Conservation (phyloP, 2,329 filamentous ascomycete species). For the Xylariales sp. region DNA sequence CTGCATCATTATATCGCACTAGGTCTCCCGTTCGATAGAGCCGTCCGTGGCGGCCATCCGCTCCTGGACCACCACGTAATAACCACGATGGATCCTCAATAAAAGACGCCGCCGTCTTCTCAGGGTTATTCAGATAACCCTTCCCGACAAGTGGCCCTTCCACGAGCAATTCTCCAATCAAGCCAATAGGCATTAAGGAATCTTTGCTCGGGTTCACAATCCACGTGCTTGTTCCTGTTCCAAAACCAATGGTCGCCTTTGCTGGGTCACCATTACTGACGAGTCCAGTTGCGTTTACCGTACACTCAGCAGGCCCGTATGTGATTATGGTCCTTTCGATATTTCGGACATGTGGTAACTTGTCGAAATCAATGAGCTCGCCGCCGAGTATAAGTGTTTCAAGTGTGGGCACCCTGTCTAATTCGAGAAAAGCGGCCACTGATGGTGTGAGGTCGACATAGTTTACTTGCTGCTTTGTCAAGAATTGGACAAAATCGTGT, state of each 20-base stretch:
- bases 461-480: neutral
- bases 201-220: slow-evolving; percentile 12
- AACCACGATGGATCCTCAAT: slow-evolving; percentile 34
- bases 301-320: too few relatives aligned
- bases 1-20: slow-evolving; percentile 28
- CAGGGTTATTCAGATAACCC: slow-evolving; percentile 38
- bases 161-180: slow-evolving; percentile 18
- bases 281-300: too few relatives aligned
- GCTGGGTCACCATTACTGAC: too few relatives aligned
- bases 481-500: neutral
- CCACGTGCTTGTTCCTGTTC: too few relatives aligned
- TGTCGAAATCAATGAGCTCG: too few relatives aligned
- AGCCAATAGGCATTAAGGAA: slow-evolving; percentile 12
- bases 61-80: slow-evolving; percentile 12
- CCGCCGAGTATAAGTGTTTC: neutral
- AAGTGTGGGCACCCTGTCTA: neutral
- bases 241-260: too few relatives aligned
- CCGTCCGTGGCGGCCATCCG: slow-evolving; percentile 11
- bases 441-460: neutral
- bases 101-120: slow-evolving; percentile 37
- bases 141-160: slow-evolving; percentile 34
- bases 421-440: neutral
- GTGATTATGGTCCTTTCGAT: too few relatives aligned
- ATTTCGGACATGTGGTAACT: too few relatives aligned
- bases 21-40: slow-evolving; percentile 38